These are phyloP conservation scores for Boletus mariae DNA, from an alignment of 1,284 basidiomycete species.

Conservation along the genomic window DNA sequence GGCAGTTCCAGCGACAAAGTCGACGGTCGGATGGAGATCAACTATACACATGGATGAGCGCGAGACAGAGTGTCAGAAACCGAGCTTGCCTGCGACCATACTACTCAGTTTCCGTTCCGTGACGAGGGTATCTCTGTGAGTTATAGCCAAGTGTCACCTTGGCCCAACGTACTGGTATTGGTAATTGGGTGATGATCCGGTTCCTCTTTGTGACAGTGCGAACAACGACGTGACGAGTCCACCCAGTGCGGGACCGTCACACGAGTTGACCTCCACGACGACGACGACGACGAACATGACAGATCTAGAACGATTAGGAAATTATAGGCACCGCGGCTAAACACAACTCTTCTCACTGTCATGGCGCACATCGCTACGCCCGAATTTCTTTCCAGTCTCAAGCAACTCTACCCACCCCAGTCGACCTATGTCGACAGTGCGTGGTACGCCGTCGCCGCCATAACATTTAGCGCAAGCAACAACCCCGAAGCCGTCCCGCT, in stretches of 20 bases:
- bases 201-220: background rate
- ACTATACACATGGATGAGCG: background rate
- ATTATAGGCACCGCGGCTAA: background rate
- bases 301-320: background rate
- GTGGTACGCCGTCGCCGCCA: slow-evolving; percentile 55
- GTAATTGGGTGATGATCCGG: background rate
- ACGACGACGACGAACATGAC: background rate
- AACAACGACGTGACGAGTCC: background rate
- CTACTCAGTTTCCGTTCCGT: background rate
- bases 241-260: background rate
- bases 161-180: background rate
- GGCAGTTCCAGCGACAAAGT: slow-evolving; percentile 74
- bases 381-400: slow-evolving; percentile 24
- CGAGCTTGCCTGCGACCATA: background rate
- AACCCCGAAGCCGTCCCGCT: slow-evolving; percentile 50
- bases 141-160: background rate
- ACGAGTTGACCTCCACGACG: background rate
- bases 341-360: background rate
- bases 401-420: slow-evolving; percentile 21
- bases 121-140: background rate
- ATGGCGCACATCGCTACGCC: slow-evolving; percentile 25
- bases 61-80: background rate
- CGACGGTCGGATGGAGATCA: slow-evolving; percentile 42
- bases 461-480: slow-evolving; percentile 54
- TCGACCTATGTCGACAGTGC: slow-evolving; percentile 34